These are phyloP conservation scores for Rhynchosporium secalis DNA, from an alignment of 2,329 filamentous ascomycete species.

Conservation along the genomic window DNA sequence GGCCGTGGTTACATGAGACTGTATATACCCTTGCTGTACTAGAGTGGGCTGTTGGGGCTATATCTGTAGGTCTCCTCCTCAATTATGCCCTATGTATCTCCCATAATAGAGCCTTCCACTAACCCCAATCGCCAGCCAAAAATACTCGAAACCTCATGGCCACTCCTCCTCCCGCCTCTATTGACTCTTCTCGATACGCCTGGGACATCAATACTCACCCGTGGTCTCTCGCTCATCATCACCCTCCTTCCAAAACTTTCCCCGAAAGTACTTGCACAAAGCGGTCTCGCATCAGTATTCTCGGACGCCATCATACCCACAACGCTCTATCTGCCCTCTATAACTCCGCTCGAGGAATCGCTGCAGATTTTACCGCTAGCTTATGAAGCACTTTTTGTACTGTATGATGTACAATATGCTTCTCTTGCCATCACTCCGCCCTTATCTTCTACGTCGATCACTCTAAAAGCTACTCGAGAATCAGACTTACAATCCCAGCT, in stretches of 20 bases:
- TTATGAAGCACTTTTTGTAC: slow-evolving; percentile 64
- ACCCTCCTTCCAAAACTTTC: slow-evolving; percentile 58
- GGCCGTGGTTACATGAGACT: slow-evolving; percentile 62
- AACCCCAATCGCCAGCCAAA: slow-evolving; percentile 38
- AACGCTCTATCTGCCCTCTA: slow-evolving; percentile 72
- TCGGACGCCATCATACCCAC: slow-evolving; percentile 69
- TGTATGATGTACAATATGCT: slow-evolving; percentile 44
- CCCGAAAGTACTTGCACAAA: slow-evolving; percentile 50
- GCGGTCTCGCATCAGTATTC: slow-evolving; percentile 67
- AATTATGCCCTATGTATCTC: not conserved
- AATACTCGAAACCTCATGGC: slow-evolving; percentile 60
- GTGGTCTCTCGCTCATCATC: slow-evolving; percentile 56
- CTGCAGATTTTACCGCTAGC: slow-evolving; percentile 61
- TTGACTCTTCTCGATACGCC: slow-evolving; percentile 68
- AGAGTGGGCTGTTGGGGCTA: slow-evolving; percentile 57
- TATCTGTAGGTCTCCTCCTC: slow-evolving; percentile 47
- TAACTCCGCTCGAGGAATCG: slow-evolving; percentile 75
- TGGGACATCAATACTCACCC: slow-evolving; percentile 51
- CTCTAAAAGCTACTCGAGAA: not conserved
- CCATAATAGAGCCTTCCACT: not conserved
- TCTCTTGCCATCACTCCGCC: not conserved
- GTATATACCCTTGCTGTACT: slow-evolving; percentile 56
- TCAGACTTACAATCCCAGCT: not conserved
- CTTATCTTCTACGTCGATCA: not conserved
- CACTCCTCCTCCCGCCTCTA: slow-evolving; percentile 67